These are phyloP conservation scores for Hypoxylon sp. DNA, from an alignment of 2,329 filamentous ascomycete species.

Conservation along the genomic window DNA sequence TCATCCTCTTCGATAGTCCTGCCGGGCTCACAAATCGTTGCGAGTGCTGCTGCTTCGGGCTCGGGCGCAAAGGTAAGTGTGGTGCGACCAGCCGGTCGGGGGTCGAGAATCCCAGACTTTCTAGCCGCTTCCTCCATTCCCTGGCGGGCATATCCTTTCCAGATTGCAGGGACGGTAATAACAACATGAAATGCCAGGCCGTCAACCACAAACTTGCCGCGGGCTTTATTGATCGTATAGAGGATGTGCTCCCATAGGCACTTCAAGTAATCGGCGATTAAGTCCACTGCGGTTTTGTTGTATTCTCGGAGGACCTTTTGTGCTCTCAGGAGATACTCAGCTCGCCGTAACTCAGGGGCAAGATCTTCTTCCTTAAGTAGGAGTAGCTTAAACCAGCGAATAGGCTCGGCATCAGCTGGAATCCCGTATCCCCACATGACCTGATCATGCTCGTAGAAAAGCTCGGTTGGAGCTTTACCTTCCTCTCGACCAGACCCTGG, in stretches of 20 bases:
- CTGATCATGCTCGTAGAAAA: not conserved
- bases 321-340: conserved; percentile 42
- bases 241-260: conserved; percentile 34
- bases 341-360: conserved; percentile 33
- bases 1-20: conserved; percentile 48
- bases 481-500: conserved; percentile 20
- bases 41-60: conserved; percentile 63
- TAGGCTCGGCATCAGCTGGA: conserved; percentile 32
- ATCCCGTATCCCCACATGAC: conserved; percentile 56
- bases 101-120: conserved; percentile 56
- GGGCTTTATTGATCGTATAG: conserved; percentile 15
- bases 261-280: conserved; percentile 35
- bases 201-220: conserved; percentile 19
- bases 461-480: conserved; percentile 19
- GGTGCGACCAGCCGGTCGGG: conserved; percentile 50
- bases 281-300: conserved; percentile 42
- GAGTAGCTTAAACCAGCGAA: conserved; percentile 62
- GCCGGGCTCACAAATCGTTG: conserved; percentile 54
- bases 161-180: conserved; percentile 42
- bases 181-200: conserved; percentile 35
- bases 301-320: not conserved
- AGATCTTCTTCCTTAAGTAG: conserved; percentile 56
- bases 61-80: conserved; percentile 58
- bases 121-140: conserved; percentile 58
- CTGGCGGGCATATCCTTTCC: conserved; percentile 35